Base-by-base conservation (phyloP, 495 filamentous ascomycete species). In the Annulohypoxylon moriforme region DNA sequence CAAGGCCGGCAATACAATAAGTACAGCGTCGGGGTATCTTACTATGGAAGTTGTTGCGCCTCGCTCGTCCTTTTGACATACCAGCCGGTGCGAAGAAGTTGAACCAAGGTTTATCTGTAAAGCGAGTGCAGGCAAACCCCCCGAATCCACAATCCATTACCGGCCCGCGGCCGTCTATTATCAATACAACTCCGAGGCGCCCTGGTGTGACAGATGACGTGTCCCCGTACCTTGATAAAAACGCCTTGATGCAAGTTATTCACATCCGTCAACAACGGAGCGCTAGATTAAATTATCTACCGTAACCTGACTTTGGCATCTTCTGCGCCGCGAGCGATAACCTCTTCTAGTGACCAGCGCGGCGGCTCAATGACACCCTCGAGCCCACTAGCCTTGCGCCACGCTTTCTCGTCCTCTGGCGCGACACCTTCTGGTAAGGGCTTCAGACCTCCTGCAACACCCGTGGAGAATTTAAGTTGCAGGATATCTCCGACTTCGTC, bases 391-490 rank as follows among this genome's bases (percentile, higher is more conserved):
- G 81, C 84, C 76, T 87, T 88, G 65, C 88, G 85, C 83, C 88
- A 89, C 75, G 91, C 89, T 78, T 89, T 85, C 81, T 96, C 91
- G 72, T 89, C 89, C 55, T 93, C 90, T 4, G 86, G 85, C 2
- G 86, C 85, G 24, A 90, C 83, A 5, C 90, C 92, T 24, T 92
- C 91, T 10, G 87, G 86, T 24, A 91, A 80, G 10, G 94, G 91
- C 60, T 92, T 84, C 11, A 91, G 89, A 55, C 96, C 96, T 64
- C 96, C 96, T 6, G 96, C 94, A 68, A 98, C 87, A 66, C 96
- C 96, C 16, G 92, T 96, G 1, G 94, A 96, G 82, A 96, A 98
- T 81, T 98, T 99, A 74, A 98, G 83, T 76, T 99, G 94, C 22
- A 99, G 84, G 40, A 96, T 87, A 76, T 97, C 91, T 65, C 95